phyloP scores from a whole-genome alignment of 2,329 filamentous ascomycete species.

The Golovinomyces cichoracearum region DNA sequence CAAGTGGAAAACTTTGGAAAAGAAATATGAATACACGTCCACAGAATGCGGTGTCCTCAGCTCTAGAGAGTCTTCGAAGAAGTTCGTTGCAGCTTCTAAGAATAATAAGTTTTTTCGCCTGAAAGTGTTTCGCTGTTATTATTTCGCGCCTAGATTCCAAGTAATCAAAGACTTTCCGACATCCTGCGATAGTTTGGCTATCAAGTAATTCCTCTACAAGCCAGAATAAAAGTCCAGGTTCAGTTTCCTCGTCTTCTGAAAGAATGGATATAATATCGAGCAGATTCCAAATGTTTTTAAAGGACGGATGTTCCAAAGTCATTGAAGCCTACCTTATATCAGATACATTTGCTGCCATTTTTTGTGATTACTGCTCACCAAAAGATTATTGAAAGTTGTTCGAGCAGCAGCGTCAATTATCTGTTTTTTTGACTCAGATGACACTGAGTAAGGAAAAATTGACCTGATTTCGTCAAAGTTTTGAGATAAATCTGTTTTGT shows the following conservation, averaged over 20 bases:
- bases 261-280: constrained; percentile 76
- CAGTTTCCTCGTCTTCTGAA: constrained; percentile 53
- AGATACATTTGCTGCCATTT: constrained; percentile 12
- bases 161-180: constrained; percentile 77
- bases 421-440: constrained; percentile 16
- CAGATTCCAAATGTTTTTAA: constrained; percentile 74
- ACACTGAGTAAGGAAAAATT: constrained; percentile 14
- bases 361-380: constrained; percentile 29
- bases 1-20: constrained; percentile 89
- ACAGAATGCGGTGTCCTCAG: constrained; percentile 92
- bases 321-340: constrained; percentile 35
- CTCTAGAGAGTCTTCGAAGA: constrained; percentile 72
- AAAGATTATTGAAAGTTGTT: constrained; percentile 49
- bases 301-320: constrained; percentile 49
- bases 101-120: constrained; percentile 66
- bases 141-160: constrained; percentile 77
- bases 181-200: constrained; percentile 81
- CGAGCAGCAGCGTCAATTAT: constrained; percentile 65
- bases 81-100: constrained; percentile 89
- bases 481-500: constrained; percentile 36
- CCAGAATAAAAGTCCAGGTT: constrained; percentile 63
- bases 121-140: constrained; percentile 56
- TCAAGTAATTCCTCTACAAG: constrained; percentile 87
- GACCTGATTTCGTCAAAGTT: constrained; percentile 21
- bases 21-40: constrained; percentile 95